Percentiles rank a stretch among this genome's conserved stretches.
Conservation (phyloP, 2,329 filamentous ascomycete species). For the Talaromyces funiculosus region DNA sequence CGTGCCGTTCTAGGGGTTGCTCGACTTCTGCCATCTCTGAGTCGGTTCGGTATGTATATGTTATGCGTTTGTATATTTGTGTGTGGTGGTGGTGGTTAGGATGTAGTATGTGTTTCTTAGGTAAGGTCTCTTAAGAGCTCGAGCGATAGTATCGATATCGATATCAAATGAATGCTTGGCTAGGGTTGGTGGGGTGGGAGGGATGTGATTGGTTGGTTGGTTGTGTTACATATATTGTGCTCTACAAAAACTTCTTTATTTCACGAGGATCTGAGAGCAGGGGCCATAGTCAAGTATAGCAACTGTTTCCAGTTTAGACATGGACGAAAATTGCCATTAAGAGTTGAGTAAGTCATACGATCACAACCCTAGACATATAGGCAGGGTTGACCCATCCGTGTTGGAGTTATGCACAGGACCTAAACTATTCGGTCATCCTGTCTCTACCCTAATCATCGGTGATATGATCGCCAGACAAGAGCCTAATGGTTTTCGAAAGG, state of each 20-base stretch:
- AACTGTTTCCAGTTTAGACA: too few relatives aligned
- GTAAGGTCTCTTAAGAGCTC: background rate
- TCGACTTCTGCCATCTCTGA: constrained; percentile 31
- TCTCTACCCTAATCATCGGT: background rate
- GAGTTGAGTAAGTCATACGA: too few relatives aligned
- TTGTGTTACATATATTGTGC: too few relatives aligned
- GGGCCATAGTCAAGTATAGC: too few relatives aligned
- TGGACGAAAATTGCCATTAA: too few relatives aligned
- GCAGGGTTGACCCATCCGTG: too few relatives aligned
- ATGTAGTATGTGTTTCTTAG: background rate
- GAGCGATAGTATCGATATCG: background rate
- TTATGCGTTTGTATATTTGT: background rate
- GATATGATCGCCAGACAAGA: background rate
- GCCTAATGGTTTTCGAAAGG: background rate
- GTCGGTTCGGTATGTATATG: background rate
- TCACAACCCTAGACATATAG: too few relatives aligned
- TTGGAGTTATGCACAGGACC: too few relatives aligned
- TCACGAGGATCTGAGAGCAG: too few relatives aligned
- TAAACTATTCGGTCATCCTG: background rate
- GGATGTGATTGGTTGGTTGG: background rate
- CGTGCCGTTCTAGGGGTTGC: constrained; percentile 38
- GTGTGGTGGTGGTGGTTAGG: background rate
- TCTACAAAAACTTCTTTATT: too few relatives aligned
- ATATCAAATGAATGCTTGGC: background rate
- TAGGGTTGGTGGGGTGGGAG: background rate